A percentile compares a stretch with the other conserved stretches of the same genome.
These are phyloP conservation scores for Cytospora piceicola DNA, from an alignment of 2,329 filamentous ascomycete species.

Conservation along the genomic window DNA sequence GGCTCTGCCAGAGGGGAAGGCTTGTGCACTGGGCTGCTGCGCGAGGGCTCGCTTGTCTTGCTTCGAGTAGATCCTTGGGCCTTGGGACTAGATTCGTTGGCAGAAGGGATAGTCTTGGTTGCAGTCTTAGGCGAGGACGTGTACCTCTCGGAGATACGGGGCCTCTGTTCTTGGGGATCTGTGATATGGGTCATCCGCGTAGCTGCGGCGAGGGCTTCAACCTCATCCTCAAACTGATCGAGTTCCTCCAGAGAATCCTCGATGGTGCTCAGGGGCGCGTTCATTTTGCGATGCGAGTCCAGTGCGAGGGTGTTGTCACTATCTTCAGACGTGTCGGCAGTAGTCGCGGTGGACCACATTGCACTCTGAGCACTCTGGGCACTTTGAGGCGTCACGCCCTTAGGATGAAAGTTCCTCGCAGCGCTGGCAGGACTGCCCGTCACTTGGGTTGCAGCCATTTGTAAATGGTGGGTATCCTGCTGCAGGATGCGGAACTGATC, in stretches of 20 bases:
- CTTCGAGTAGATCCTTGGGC: not conserved
- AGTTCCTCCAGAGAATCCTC: constrained; percentile 68
- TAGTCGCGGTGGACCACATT: constrained; percentile 21
- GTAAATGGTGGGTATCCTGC: constrained; percentile 5
- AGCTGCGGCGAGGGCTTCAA: constrained; percentile 52
- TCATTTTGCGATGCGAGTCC: constrained; percentile 18
- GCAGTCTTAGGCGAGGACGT: constrained; percentile 10
- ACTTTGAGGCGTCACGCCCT: constrained; percentile 12
- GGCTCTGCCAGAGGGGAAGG: constrained; percentile 6
- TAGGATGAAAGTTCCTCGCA: constrained; percentile 3
- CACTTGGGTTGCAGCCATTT: constrained; percentile 15
- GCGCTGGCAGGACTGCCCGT: constrained; percentile 9
- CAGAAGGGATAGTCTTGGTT: constrained; percentile 4
- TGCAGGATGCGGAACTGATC: constrained; percentile 20
- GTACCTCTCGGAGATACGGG: not conserved
- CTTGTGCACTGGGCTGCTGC: constrained; percentile 8
- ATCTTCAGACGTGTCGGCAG: constrained; percentile 23
- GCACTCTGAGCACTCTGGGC: constrained; percentile 18
- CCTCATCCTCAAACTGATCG: constrained; percentile 63
- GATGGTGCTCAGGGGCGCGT: constrained; percentile 42
- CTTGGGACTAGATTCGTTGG: constrained; percentile 1
- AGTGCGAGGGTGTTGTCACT: constrained; percentile 26
- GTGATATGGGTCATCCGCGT: constrained; percentile 22
- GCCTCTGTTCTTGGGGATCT: not conserved
- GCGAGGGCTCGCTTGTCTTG: constrained; percentile 1